Evolutionary conservation across 2,329 filamentous ascomycete species (phyloP).

Genomic region (Lithohypha guttulata): DNA sequence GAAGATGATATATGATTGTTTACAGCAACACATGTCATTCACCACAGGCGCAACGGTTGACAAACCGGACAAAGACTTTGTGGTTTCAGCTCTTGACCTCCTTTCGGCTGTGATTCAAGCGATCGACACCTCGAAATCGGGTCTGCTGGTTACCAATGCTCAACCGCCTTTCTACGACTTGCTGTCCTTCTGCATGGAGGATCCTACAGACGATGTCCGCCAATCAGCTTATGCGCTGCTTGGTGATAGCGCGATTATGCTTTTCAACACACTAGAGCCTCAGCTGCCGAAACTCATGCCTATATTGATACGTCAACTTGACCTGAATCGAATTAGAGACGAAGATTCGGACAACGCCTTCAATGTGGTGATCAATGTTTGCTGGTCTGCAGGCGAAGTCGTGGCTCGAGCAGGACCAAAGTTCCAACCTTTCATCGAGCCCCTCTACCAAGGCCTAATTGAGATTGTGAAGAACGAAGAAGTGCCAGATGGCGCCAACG

Average conservation of each 20-base stretch:
- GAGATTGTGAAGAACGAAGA: slow-evolving; percentile 76
- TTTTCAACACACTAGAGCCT: slow-evolving; percentile 69
- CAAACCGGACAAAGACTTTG: slow-evolving; percentile 86
- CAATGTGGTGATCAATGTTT: slow-evolving; percentile 94
- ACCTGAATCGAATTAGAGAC: slow-evolving; percentile 63
- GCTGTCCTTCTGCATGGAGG: slow-evolving; percentile 83
- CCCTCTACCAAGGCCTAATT: slow-evolving; percentile 65
- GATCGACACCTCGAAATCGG: slow-evolving; percentile 60
- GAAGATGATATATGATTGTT: slow-evolving; percentile 80
- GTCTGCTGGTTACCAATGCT: slow-evolving; percentile 63
- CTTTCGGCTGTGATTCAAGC: slow-evolving; percentile 89
- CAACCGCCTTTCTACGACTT: slow-evolving; percentile 84
- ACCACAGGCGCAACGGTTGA: slow-evolving; percentile 59
- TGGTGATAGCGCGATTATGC: slow-evolving; percentile 87
- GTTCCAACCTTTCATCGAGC: slow-evolving; percentile 56
- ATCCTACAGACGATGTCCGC: slow-evolving; percentile 79
- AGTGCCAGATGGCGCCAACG: slow-evolving; percentile 74
- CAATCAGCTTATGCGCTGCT: slow-evolving; percentile 93
- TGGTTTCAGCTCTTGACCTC: slow-evolving; percentile 88
- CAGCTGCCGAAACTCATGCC: slow-evolving; percentile 63
- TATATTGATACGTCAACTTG: slow-evolving; percentile 75
- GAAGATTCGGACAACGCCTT: slow-evolving; percentile 63
- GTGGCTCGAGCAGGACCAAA: slow-evolving; percentile 60
- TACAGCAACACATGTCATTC: slow-evolving; percentile 67
- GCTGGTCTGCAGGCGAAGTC: slow-evolving; percentile 93